Base-by-base conservation (phyloP, 768 basidiomycete species). In the Macrolepiota albuminosa region DNA sequence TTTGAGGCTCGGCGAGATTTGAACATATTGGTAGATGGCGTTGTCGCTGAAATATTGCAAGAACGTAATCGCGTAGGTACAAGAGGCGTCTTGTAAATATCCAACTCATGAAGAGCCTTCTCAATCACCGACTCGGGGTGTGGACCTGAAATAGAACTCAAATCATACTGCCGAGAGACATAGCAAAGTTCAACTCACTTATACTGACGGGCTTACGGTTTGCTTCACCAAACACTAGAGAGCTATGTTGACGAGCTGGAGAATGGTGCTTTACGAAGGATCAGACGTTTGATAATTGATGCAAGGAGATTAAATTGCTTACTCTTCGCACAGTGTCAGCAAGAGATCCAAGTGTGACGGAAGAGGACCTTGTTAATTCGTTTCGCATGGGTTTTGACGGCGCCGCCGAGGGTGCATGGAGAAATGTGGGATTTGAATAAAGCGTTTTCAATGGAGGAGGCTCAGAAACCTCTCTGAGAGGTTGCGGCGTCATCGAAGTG, bases 21-120 rank as follows among this genome's bases (percentile, higher is more conserved):
- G 73, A 91, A 89, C 73, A 89, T 81, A 60, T 87, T 84, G 6
- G 86, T 84, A 65, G 73, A 67, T 29, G 72, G 65, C 39, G 72
- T 68, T 13, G 65, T 59, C 21, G 55, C 52, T 26, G 72, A 62
- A 39, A 70, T 60, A 61, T 73, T 74, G 34, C 72, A 68, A 26
- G 75, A 74, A 47, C 79, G 76, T 59, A 84, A 69, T 21, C 83
- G 81, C 42, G 87, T 84, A 11, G 90, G 88, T 16, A 91, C 65
- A 48, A 92, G 79, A 6, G 90, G 90, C 1, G 88, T 92, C 73
- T 86, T 88, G 76, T 91, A 92, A 34, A 88, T 78, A 63, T 91
- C 89, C 48, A 90, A 74, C 64, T 88, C 86, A 46, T 87, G 84
- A 6, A 92, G 76, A 16, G 85, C 85, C 59, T 80, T 79, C 72